Conservation (phyloP, 352 stramenopile species). For the Globisporangium nunn region DNA sequence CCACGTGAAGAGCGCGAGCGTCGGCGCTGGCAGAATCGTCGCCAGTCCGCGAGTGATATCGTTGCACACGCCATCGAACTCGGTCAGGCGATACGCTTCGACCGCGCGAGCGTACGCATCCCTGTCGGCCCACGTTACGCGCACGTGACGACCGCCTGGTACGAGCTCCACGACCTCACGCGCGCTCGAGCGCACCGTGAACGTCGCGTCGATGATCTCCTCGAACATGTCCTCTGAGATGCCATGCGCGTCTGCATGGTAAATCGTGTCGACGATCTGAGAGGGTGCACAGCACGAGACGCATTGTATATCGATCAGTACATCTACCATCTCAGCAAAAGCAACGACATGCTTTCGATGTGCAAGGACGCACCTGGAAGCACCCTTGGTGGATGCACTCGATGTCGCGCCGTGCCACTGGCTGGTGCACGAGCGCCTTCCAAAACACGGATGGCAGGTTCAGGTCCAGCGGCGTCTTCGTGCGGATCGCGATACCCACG, state of each 20-base stretch:
- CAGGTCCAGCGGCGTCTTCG: slow-evolving; percentile 89
- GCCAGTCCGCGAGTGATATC: slow-evolving; percentile 75
- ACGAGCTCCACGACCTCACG: slow-evolving; percentile 75
- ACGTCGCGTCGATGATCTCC: slow-evolving; percentile 88
- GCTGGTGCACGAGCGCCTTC: slow-evolving; percentile 88
- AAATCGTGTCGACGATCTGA: slow-evolving; percentile 86
- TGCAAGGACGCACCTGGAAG: slow-evolving; percentile 34
- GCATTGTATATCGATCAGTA: background rate
- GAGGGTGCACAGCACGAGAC: background rate
- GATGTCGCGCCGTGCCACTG: slow-evolving; percentile 72
- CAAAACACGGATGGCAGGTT: slow-evolving; percentile 90
- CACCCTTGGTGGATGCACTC: slow-evolving; percentile 77
- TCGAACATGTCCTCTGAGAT: slow-evolving; percentile 86
- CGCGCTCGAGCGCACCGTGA: slow-evolving; percentile 83
- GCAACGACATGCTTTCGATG: background rate
- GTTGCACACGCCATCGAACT: slow-evolving; percentile 72
- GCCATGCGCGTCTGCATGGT: slow-evolving; percentile 65
- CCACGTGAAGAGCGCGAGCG: slow-evolving; percentile 83
- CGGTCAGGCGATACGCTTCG: slow-evolving; percentile 66
- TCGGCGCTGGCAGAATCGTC: slow-evolving; percentile 80
- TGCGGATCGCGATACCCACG: slow-evolving; percentile 90
- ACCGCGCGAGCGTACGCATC: slow-evolving; percentile 75
- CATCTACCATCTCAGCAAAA: background rate
- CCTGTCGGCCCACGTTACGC: slow-evolving; percentile 89
- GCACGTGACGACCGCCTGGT: slow-evolving; percentile 64